These are phyloP conservation scores for Dryas octopetala DNA, from an alignment of 306 rosid species.

Conservation along the genomic window DNA sequence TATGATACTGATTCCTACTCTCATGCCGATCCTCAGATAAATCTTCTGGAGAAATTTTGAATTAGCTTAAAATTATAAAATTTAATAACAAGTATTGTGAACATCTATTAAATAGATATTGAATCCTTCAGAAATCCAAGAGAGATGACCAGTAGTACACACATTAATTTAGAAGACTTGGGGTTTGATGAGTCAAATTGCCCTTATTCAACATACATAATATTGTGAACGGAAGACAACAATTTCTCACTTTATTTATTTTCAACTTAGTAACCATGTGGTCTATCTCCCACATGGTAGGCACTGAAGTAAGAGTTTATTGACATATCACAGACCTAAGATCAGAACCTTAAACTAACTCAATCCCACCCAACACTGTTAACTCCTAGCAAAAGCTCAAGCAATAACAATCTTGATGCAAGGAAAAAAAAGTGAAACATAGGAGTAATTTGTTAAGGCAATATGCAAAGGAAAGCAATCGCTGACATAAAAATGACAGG, in stretches of 20 bases:
- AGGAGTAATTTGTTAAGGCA: not conserved
- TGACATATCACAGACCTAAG: not conserved
- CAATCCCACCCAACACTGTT: not conserved
- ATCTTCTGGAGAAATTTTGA: constrained; percentile 47
- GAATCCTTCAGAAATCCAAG: constrained; percentile 21
- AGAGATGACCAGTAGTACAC: constrained; percentile 10
- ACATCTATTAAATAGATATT: not conserved
- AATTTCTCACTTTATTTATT: not conserved
- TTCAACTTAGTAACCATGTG: constrained; percentile 1
- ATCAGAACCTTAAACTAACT: not conserved
- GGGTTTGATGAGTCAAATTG: not conserved
- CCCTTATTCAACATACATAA: constrained; percentile 7
- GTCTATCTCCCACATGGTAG: not conserved
- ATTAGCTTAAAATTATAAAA: constrained; percentile 20
- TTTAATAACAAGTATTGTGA: constrained; percentile 9
- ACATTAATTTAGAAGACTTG: constrained; percentile 14
- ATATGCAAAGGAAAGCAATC: not conserved
- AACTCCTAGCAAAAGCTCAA: not conserved
- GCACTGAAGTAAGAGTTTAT: not conserved
- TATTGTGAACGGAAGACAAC: not conserved
- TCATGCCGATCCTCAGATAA: constrained; percentile 51
- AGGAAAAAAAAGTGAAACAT: not conserved
- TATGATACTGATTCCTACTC: constrained; percentile 55
- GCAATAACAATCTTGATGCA: not conserved
- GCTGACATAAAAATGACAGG: too few relatives aligned